phyloP scores from a whole-genome alignment of 352 stramenopile genomes.

The Phytophthora colocasiae region DNA sequence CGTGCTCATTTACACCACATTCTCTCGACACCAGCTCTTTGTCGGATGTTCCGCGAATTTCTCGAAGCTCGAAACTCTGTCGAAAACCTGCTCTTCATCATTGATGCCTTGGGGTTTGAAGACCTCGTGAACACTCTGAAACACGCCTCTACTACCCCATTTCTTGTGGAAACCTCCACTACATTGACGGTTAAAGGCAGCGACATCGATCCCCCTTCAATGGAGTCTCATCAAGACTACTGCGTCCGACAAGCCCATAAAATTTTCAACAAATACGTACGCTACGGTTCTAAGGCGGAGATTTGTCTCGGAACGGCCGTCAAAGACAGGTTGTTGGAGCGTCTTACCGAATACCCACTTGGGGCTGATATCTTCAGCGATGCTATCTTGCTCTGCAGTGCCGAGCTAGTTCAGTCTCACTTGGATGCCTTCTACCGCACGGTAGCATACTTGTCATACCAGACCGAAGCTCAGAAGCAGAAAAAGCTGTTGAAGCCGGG shows the following conservation, averaged over 20 bases:
- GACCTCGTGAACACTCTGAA: constrained; percentile 72
- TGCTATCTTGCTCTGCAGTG: constrained; percentile 61
- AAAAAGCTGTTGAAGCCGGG: constrained; percentile 10
- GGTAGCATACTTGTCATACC: constrained; percentile 52
- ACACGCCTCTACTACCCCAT: constrained; percentile 4
- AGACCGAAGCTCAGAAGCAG: constrained; percentile 29
- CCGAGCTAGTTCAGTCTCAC: constrained; percentile 68
- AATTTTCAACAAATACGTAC: constrained; percentile 84
- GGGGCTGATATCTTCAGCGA: constrained; percentile 63
- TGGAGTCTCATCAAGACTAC: constrained; percentile 60
- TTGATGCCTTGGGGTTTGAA: constrained; percentile 72
- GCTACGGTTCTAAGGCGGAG: constrained; percentile 74
- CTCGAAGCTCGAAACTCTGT: constrained; percentile 61
- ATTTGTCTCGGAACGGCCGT: constrained; percentile 54
- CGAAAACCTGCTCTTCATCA: constrained; percentile 71
- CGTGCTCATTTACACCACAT: constrained; percentile 59
- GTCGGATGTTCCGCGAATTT: constrained; percentile 67
- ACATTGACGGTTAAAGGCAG: not conserved
- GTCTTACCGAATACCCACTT: constrained; percentile 55
- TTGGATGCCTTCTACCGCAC: constrained; percentile 66
- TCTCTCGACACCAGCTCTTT: constrained; percentile 54
- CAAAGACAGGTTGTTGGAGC: constrained; percentile 56
- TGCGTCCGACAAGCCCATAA: constrained; percentile 71
- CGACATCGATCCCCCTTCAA: constrained; percentile 4
- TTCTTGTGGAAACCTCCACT: constrained; percentile 6